Evolutionary conservation across 129 eudicot species (phyloP), one percentile per base, ranked within the genome.

Genomic region (Centaurea solstitialis): DNA sequence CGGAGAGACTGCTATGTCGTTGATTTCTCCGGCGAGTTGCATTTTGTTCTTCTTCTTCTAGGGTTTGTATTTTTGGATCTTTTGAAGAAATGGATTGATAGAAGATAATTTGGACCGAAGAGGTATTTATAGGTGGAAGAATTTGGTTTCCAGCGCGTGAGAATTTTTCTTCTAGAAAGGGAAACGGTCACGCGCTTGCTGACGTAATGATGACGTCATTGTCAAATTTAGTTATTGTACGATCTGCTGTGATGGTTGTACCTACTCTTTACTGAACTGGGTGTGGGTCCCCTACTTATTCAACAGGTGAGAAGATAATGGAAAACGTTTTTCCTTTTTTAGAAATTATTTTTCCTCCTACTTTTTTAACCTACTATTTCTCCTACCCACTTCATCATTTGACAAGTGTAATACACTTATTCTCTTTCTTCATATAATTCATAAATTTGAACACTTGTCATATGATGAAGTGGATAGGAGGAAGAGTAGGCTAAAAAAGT

Each of bases 1-100:
- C 12, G 86, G 80, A 15, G 90, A 76, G 81, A 65, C 7, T 53
- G 37, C 68, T 50, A 39, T 9, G 39, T 53, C 75, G 20, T 78
- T 53, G 33, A 68, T 68, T 68, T 68, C 67, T 15, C 17, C 57
- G 10, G 11, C 0, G 15, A 28, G 59, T 68, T 78, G 82, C 82
- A 78, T 78, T 68, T 68, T 76, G 1, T 26, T 26, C 30, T 26
- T 26, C 30, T 47, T 47, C 9, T 12, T 50, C 15, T 7, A 4
- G 66, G 0, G 47, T 5, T 26, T 26, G 30, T 26, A 0, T 26
- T 11, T 74, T 41, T 53, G 12, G 26, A 9, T 0, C 0, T 43
- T 5, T 64, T 64, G 9, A 17, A n/a, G 9, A 43, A n/a, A 24
- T 20, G 10, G 61, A 47, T 26, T 26, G 30, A 26, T 26, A 26